Base-by-base conservation (phyloP, 306 rosid species). In the Begonia loranthoides region DNA sequence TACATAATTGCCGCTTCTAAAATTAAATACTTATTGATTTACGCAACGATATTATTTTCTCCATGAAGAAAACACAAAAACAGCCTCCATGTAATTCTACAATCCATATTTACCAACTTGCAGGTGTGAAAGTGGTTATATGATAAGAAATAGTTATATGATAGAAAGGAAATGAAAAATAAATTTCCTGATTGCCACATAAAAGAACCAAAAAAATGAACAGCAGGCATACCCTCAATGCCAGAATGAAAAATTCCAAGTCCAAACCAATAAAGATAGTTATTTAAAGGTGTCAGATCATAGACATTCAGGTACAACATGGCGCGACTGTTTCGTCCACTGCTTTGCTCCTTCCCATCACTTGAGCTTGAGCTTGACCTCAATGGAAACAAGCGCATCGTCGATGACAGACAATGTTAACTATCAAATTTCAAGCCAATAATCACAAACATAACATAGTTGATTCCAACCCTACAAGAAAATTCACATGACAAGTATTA, bases 221-320 rank as follows among this genome's bases (percentile, higher is more conserved):
- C 50, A 9, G 40, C 7, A 12, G 33, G 10, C 47, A 47, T 72
- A 86, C 99, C 99, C 78, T 92, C 84, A 19, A 92, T 83, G n/a
- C 96, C 96, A 0, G 99, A 92, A 69, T 92, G 99, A 64, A 73
- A 92, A 61, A 83, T 52, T 51, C 99, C 96, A 22, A 86, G 59
- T 21, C 99, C 99, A 52, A 86, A 49, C 60, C 76, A 68, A 73
- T 79, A 86, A 52, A 92, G 80, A 51, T 92, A 92, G 60, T 80
- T 80, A 70, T 92, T 92, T 17, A 80, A 21, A 6, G 93, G 88
- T 41, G 94, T 86, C 54, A 92, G 94, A 72, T 92, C 99, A 62
- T 92, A 92, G 64, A 86, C 79, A 70, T 92, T 92, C 60, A 92
- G 94, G 70, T 79, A 80, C 78, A 92, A 75, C 70, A 48, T 46